A percentile compares a stretch with the other conserved stretches of the same genome.
Evolutionary conservation across 2,329 filamentous ascomycete genomes (phyloP).

Genomic region (Aspergillus fijiensis): DNA sequence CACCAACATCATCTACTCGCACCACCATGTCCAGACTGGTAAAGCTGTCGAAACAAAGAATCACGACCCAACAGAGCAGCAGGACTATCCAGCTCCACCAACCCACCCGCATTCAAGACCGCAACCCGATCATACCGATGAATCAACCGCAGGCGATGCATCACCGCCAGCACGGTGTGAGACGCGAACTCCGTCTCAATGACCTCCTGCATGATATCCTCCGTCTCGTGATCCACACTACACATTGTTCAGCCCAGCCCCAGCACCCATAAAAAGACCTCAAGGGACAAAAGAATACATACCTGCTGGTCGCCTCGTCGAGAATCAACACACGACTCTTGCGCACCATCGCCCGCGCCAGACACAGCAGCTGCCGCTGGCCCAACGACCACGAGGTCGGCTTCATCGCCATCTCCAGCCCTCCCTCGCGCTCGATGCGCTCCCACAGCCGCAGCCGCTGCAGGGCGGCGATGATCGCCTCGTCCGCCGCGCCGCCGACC

Average conservation of each 20-base stretch:
- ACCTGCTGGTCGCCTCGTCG: conserved; percentile 25
- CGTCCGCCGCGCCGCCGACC: conserved; percentile 26
- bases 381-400: conserved; percentile 63
- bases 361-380: conserved; percentile 69
- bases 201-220: neutral
- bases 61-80: neutral
- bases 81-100: neutral
- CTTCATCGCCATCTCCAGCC: conserved; percentile 32
- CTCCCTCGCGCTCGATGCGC: conserved; percentile 21
- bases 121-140: neutral
- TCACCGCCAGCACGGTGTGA: neutral
- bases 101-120: neutral
- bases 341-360: conserved; percentile 63
- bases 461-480: conserved; percentile 23
- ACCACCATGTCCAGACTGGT: neutral
- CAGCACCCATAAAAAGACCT: no score
- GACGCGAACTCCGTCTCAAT: neutral
- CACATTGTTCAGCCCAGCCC: neutral
- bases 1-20: no score
- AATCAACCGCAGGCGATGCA: neutral
- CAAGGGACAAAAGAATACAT: neutral
- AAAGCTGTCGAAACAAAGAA: neutral
- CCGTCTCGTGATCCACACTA: neutral
- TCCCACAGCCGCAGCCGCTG: conserved; percentile 25
- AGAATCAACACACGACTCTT: conserved; percentile 16